These are phyloP conservation scores for Aspergillus olivimuriae DNA, from an alignment of 495 filamentous ascomycete species.

Conservation along the genomic window DNA sequence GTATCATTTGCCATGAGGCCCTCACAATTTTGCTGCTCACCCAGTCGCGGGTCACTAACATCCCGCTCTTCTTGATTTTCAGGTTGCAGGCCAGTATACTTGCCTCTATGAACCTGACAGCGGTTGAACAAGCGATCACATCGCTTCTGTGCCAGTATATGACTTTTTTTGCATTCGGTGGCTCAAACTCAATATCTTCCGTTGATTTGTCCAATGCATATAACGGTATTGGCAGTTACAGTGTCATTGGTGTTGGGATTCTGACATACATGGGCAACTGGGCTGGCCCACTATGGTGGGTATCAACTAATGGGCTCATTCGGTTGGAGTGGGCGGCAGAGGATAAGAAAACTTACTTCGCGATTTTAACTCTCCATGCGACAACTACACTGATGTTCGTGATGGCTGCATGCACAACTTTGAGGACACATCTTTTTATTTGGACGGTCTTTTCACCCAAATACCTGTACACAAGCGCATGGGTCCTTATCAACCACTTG, in stretches of 20 bases:
- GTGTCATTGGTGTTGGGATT: constrained; percentile 60
- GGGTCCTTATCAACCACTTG: constrained; percentile 77
- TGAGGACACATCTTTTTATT: constrained; percentile 90
- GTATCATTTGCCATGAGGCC: constrained; percentile 51
- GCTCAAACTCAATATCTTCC: constrained; percentile 86
- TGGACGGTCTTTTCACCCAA: constrained; percentile 99
- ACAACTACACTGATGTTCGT: constrained; percentile 57
- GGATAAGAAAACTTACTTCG: constrained; percentile 38
- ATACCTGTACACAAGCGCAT: constrained; percentile 85
- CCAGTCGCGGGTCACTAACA: constrained; percentile 74
- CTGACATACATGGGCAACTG: constrained; percentile 87
- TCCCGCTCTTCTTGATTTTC: constrained; percentile 76
- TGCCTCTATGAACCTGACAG: constrained; percentile 35
- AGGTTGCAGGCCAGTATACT: constrained; percentile 51
- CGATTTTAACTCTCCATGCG: constrained; percentile 60
- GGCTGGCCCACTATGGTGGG: constrained; percentile 88
- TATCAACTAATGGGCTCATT: constrained; percentile 50
- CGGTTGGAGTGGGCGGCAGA: constrained; percentile 27
- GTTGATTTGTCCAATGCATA: constrained; percentile 80
- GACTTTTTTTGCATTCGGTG: constrained; percentile 86
- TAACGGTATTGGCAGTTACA: constrained; percentile 71
- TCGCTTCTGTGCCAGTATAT: constrained; percentile 63
- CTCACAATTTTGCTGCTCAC: constrained; percentile 77
- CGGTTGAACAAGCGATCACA: constrained; percentile 54
- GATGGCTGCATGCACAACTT: constrained; percentile 78